Conservation (phyloP, 2,329 filamentous ascomycete species). For the Trichoderma pleuroti region DNA sequence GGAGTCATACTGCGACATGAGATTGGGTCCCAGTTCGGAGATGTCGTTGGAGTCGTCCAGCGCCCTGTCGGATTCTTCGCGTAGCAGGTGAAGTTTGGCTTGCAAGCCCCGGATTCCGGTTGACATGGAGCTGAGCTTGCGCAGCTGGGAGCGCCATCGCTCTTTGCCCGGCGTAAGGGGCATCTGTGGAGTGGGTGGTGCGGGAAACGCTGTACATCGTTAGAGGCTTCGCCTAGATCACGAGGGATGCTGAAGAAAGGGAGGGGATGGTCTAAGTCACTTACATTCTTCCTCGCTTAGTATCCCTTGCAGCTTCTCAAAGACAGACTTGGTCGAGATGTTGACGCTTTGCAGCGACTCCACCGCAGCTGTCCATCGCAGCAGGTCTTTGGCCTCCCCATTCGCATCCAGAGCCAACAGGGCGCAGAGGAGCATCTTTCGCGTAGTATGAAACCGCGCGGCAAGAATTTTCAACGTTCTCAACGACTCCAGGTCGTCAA, state of each 20-base stretch:
- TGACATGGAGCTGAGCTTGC: conserved; percentile 83
- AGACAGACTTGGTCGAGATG: conserved; percentile 57
- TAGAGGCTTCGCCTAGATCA: background rate
- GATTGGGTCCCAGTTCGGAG: conserved; percentile 69
- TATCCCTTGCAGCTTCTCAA: conserved; percentile 63
- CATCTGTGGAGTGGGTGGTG: conserved; percentile 54
- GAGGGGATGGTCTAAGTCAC: conserved; percentile 29
- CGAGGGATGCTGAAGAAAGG: background rate
- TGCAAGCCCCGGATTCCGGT: conserved; percentile 88
- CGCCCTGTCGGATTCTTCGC: conserved; percentile 80
- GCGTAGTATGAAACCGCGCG: conserved; percentile 72
- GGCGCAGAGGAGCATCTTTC: conserved; percentile 86
- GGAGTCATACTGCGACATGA: conserved; percentile 90
- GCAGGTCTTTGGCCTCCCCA: conserved; percentile 71
- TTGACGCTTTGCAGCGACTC: conserved; percentile 70
- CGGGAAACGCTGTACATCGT: conserved; percentile 45
- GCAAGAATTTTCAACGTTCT: conserved; percentile 78
- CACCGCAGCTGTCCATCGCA: conserved; percentile 73
- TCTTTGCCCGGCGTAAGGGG: conserved; percentile 72
- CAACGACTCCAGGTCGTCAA: conserved; percentile 74
- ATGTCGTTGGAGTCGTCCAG: conserved; percentile 71
- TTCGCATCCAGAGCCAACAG: conserved; percentile 81
- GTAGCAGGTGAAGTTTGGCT: conserved; percentile 87
- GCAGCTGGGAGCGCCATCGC: conserved; percentile 78
- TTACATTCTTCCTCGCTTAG: conserved; percentile 77